A percentile compares a stretch with the other conserved stretches of the same genome.
Conservation (phyloP, 352 stramenopile species). For the Phytophthora cajani region DNA sequence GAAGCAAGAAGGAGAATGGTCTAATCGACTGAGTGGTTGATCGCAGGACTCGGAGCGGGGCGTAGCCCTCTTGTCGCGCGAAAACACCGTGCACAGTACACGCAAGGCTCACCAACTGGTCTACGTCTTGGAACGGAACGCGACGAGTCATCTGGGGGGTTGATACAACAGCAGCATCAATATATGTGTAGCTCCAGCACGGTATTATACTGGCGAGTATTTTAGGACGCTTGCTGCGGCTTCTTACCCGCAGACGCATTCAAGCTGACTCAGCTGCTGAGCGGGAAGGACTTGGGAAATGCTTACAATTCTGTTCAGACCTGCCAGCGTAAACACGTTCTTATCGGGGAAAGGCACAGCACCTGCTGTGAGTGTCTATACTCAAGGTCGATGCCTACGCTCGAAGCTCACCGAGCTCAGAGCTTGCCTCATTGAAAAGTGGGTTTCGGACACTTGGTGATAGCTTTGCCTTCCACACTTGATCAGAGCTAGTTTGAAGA, state of each 20-base stretch:
- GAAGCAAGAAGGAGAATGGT: conserved; percentile 28
- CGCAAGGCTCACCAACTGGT: conserved; percentile 2
- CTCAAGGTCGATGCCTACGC: background rate
- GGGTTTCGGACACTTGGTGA: too few species aligned
- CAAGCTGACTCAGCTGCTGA: conserved; percentile 9
- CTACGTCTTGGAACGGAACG: conserved; percentile 2
- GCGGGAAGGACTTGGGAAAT: conserved; percentile 21
- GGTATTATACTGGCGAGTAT: too few species aligned
- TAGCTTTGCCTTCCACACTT: too few species aligned
- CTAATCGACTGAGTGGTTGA: background rate
- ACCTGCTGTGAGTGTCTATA: background rate
- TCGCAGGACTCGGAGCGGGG: background rate
- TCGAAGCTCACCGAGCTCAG: too few species aligned
- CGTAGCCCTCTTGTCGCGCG: background rate
- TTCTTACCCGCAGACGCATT: background rate
- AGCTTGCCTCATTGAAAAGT: too few species aligned
- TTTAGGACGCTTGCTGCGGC: background rate
- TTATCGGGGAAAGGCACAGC: conserved; percentile 3
- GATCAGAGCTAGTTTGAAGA: too few species aligned
- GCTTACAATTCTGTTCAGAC: conserved; percentile 13
- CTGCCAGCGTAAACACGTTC: background rate
- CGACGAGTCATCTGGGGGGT: conserved; percentile 2
- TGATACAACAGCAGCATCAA: background rate
- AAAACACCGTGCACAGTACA: conserved; percentile 1
- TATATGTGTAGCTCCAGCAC: background rate